Conservation (phyloP, 257 asterid species). For the Ocimum tenuiflorum region DNA sequence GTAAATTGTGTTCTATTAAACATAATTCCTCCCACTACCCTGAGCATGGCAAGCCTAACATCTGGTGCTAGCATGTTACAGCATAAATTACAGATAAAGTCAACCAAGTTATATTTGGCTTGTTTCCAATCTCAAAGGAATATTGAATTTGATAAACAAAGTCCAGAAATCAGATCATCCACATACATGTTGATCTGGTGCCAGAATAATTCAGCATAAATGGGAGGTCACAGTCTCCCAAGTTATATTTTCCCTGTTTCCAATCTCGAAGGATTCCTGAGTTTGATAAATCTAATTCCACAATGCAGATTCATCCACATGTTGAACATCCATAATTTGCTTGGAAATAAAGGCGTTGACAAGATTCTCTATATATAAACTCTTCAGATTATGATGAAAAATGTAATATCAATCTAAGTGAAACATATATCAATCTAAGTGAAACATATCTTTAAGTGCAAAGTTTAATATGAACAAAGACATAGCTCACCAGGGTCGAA, state of each 20-base stretch:
- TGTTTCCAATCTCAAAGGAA: neutral
- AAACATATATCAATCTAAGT: neutral
- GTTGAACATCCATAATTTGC: neutral
- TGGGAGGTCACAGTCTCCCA: neutral
- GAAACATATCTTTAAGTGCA: neutral
- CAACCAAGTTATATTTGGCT: neutral
- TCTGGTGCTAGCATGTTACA: neutral
- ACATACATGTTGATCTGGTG: neutral
- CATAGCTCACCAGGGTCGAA: conserved; percentile 37
- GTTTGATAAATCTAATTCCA: neutral
- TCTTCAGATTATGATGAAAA: neutral
- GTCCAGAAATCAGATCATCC: neutral
- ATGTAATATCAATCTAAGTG: neutral
- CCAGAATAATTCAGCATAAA: neutral
- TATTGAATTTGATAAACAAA: neutral
- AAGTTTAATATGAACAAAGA: conserved; percentile 19
- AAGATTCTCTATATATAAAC: neutral
- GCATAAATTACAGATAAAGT: neutral
- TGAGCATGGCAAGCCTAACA: neutral
- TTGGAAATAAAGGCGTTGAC: neutral
- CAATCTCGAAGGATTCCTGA: neutral
- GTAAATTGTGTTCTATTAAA: neutral
- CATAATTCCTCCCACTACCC: conserved; percentile 2
- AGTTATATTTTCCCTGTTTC: too few species aligned
- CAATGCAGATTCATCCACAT: neutral